phyloP scores from a whole-genome alignment of 352 stramenopile species.

The Pseudoperonospora humuli region DNA sequence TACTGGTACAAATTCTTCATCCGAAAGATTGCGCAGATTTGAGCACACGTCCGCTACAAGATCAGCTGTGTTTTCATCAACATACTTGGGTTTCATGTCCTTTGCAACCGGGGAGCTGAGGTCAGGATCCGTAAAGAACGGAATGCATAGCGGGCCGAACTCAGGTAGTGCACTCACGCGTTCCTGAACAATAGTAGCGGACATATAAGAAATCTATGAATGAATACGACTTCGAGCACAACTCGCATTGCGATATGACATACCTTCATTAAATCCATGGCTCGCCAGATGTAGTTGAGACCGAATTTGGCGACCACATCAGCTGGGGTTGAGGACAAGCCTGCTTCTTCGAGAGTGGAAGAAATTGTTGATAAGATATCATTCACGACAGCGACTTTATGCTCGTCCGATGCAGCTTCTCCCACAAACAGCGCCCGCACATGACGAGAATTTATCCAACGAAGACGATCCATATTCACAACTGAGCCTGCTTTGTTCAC shows the following conservation, averaged over 20 bases:
- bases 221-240: neutral
- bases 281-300: constrained; percentile 59
- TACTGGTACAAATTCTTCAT: constrained; percentile 66
- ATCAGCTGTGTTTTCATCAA: constrained; percentile 47
- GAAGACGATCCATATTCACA: constrained; percentile 78
- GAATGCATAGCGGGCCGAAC: constrained; percentile 66
- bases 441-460: constrained; percentile 87
- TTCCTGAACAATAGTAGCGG: constrained; percentile 32
- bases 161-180: constrained; percentile 70
- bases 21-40: constrained; percentile 38
- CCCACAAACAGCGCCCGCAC: constrained; percentile 68
- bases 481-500: constrained; percentile 86
- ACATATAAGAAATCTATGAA: neutral
- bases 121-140: constrained; percentile 63
- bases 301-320: constrained; percentile 49
- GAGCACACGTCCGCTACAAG: constrained; percentile 42
- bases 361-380: constrained; percentile 65
- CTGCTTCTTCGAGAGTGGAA: constrained; percentile 27
- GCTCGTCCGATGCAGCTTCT: constrained; percentile 27
- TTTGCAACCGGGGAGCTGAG: constrained; percentile 38
- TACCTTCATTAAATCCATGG: constrained; percentile 82
- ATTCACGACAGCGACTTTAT: constrained; percentile 44
- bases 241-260: neutral
- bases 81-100: constrained; percentile 71
- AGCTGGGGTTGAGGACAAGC: constrained; percentile 16